A percentile compares a stretch with the other conserved stretches of the same genome.
Evolutionary conservation across 1,284 basidiomycete genomes (phyloP).

Genomic region (Puccinia sorghi): DNA sequence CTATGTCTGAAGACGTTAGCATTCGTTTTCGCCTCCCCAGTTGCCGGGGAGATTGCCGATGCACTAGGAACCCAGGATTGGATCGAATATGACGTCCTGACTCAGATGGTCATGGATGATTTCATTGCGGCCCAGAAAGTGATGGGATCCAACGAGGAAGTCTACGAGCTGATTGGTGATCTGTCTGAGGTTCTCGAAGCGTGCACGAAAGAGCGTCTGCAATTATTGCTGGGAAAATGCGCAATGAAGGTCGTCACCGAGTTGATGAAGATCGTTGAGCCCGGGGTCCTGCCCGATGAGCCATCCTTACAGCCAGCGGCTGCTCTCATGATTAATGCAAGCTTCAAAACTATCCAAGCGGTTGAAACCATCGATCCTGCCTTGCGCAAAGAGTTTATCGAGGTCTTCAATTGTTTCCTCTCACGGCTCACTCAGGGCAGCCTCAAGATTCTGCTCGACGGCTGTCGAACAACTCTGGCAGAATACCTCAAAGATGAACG

Average conservation of each 20-base stretch:
- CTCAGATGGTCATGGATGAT: conserved; percentile 15
- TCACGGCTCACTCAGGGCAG: conserved; percentile 11
- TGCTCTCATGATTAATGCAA: conserved; percentile 16
- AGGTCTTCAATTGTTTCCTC: conserved; percentile 7
- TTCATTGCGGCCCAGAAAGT: conserved; percentile 15
- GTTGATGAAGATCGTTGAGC: conserved; percentile 31
- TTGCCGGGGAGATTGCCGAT: not conserved
- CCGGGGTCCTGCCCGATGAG: conserved; percentile 37
- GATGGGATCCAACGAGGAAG: conserved; percentile 1
- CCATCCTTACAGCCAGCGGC: not conserved
- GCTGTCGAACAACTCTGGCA: conserved; percentile 1
- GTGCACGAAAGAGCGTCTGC: conserved; percentile 15
- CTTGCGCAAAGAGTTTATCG: conserved; percentile 9
- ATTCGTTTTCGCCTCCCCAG: not conserved
- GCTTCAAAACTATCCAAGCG: not conserved
- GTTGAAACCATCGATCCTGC: not conserved
- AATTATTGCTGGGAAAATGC: not conserved
- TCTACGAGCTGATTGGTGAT: conserved; percentile 4
- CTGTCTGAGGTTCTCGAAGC: conserved; percentile 17
- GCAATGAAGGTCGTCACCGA: conserved; percentile 15
- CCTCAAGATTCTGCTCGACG: conserved; percentile 23
- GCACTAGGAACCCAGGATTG: conserved; percentile 4
- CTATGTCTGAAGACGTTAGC: not conserved
- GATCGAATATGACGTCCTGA: conserved; percentile 14
- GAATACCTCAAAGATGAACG: not conserved